These are phyloP conservation scores for Trichoderma erinaceum DNA, from an alignment of 495 filamentous ascomycete species.

Conservation along the genomic window DNA sequence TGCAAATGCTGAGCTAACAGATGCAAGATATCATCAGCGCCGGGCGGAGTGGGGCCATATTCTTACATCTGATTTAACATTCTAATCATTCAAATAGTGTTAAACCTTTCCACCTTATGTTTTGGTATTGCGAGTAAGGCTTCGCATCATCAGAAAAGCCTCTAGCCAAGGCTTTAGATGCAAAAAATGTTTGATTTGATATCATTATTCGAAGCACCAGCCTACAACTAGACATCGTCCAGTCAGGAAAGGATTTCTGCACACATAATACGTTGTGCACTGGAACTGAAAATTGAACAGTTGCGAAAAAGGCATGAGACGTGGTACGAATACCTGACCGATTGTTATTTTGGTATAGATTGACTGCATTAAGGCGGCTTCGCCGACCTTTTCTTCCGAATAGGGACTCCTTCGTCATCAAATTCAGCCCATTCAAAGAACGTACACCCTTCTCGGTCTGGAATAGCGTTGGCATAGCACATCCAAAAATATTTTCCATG, in stretches of 20 bases:
- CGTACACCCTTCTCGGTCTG: constrained; percentile 67
- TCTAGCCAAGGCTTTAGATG: too few relatives aligned
- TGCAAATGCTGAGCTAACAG: too few relatives aligned
- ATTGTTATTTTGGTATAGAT: neutral
- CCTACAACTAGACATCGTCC: neutral
- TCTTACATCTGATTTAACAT: too few relatives aligned
- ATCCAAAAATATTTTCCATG: constrained; percentile 88
- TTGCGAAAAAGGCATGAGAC: neutral
- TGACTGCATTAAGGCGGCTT: neutral
- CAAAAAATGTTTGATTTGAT: too few relatives aligned
- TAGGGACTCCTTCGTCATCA: constrained; percentile 75
- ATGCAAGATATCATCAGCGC: too few relatives aligned
- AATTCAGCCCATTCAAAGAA: constrained; percentile 91
- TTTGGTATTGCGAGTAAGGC: too few relatives aligned
- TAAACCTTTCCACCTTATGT: too few relatives aligned
- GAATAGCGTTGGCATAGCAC: constrained; percentile 73
- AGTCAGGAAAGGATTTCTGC: neutral
- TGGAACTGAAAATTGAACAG: neutral
- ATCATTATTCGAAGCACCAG: too few relatives aligned
- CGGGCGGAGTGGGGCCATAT: too few relatives aligned
- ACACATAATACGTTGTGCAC: neutral
- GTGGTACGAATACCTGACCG: neutral
- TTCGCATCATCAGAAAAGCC: too few relatives aligned
- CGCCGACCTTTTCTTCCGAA: constrained; percentile 45
- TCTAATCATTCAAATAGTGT: too few relatives aligned